These are phyloP conservation scores for Dactylella cylindrospora DNA, from an alignment of 2,329 filamentous ascomycete genomes.

Conservation along the genomic window DNA sequence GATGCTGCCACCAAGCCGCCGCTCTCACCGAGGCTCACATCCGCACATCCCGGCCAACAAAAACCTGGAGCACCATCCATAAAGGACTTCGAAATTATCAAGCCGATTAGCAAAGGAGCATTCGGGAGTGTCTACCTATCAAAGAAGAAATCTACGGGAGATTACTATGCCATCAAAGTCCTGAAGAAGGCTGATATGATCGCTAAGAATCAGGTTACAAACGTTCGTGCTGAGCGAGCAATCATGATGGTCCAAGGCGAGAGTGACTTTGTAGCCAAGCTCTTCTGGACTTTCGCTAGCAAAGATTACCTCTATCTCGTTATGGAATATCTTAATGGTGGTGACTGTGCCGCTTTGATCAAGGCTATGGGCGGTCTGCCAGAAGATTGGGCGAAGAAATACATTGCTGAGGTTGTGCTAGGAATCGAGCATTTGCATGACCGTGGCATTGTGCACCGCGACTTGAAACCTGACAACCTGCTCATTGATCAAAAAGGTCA, in stretches of 20 bases:
- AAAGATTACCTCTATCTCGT: slow-evolving; percentile 98
- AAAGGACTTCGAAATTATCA: slow-evolving; percentile 99
- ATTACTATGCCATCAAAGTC: slow-evolving; percentile 98
- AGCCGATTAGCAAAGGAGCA: slow-evolving; percentile 97
- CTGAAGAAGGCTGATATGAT: slow-evolving; percentile 99
- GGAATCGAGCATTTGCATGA: slow-evolving; percentile 94
- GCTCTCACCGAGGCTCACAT: slow-evolving; percentile 76
- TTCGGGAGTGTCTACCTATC: slow-evolving; percentile 97
- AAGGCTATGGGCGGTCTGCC: slow-evolving; percentile 88
- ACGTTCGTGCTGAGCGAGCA: slow-evolving; percentile 95
- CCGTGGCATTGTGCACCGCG: slow-evolving; percentile 91
- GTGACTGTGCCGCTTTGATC: slow-evolving; percentile 93
- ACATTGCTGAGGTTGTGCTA: slow-evolving; percentile 92
- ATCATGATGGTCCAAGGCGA: slow-evolving; percentile 99
- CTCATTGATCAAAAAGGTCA: slow-evolving; percentile 96
- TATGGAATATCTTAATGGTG: slow-evolving; percentile 98
- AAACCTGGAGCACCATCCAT: slow-evolving; percentile 91
- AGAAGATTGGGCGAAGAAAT: slow-evolving; percentile 98
- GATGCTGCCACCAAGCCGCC: slow-evolving; percentile 65
- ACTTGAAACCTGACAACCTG: slow-evolving; percentile 94
- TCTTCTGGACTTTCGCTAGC: slow-evolving; percentile 99
- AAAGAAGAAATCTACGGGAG: slow-evolving; percentile 97
- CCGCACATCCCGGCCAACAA: slow-evolving; percentile 75
- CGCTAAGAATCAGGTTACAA: slow-evolving; percentile 98
- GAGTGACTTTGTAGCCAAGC: slow-evolving; percentile 96